A percentile compares a stretch with the other conserved stretches of the same genome.
phyloP scores from a whole-genome alignment of 1,284 basidiomycete genomes.

The Chondrostereum purpureum region DNA sequence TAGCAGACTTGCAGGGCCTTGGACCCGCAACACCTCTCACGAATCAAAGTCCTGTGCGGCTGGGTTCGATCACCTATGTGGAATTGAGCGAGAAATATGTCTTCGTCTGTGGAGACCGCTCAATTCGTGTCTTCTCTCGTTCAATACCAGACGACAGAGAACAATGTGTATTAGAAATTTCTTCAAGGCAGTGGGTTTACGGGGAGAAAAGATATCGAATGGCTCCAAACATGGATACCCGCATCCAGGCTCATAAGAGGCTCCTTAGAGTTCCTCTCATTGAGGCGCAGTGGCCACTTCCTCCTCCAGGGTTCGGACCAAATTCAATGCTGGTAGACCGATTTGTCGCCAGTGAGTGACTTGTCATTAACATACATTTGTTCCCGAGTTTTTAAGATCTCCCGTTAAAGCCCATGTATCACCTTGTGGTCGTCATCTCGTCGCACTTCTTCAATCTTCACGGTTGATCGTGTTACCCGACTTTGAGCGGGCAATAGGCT shows the following conservation, averaged over 20 bases:
- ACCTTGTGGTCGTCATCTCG: conserved; percentile 48
- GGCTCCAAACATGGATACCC: too few relatives aligned
- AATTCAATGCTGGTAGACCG: conserved; percentile 15
- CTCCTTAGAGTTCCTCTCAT: too few relatives aligned
- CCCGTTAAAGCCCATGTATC: conserved; percentile 52
- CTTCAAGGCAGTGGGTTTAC: conserved; percentile 23
- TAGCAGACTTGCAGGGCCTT: conserved; percentile 34
- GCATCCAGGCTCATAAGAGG: too few relatives aligned
- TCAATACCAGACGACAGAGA: conserved; percentile 24
- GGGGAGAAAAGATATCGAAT: conserved; percentile 22
- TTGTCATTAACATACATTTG: neutral
- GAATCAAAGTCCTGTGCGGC: too few relatives aligned
- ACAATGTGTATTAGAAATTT: conserved; percentile 35
- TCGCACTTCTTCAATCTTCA: conserved; percentile 35
- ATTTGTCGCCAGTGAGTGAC: conserved; percentile 12
- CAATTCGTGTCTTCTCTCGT: conserved; percentile 49
- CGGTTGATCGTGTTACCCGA: conserved; percentile 45
- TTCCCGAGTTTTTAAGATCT: too few relatives aligned
- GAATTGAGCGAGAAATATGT: conserved; percentile 55
- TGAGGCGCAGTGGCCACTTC: too few relatives aligned
- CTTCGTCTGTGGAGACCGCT: conserved; percentile 47
- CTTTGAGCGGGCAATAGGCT: conserved; percentile 38
- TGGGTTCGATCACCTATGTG: conserved; percentile 53
- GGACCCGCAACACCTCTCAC: conserved; percentile 7
- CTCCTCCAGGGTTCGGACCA: too few relatives aligned